Evolutionary conservation across 768 basidiomycete species (phyloP).

Genomic region (Clavaria fumosa): DNA sequence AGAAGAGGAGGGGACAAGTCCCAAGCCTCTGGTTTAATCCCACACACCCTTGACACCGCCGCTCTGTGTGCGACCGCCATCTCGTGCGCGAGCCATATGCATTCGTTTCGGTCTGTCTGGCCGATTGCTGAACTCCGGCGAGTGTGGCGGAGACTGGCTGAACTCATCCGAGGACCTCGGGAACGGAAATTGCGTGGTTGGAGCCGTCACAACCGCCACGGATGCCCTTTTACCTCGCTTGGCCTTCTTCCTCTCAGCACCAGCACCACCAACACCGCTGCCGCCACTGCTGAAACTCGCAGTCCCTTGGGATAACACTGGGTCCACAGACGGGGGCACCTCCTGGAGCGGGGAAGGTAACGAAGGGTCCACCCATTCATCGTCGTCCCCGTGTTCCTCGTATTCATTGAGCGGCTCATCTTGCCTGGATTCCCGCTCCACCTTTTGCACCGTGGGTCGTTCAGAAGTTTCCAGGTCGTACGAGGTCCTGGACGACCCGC

Average conservation of each 20-base stretch:
- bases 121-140: slow-evolving; percentile 13
- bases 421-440: slow-evolving; percentile 14
- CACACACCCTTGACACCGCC: slow-evolving; percentile 70
- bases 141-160: slow-evolving; percentile 6
- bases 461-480: slow-evolving; percentile 18
- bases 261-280: slow-evolving; percentile 1
- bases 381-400: slow-evolving; percentile 29
- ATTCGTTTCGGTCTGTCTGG: slow-evolving; percentile 29
- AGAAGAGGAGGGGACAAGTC: too few relatives aligned
- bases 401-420: slow-evolving; percentile 19
- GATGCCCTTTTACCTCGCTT: slow-evolving; percentile 28
- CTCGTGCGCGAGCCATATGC: slow-evolving; percentile 58
- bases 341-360: slow-evolving; percentile 18
- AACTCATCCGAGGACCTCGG: slow-evolving; percentile 24
- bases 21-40: too few relatives aligned
- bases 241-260: slow-evolving; percentile 18
- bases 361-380: slow-evolving; percentile 59
- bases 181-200: slow-evolving; percentile 38
- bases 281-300: neutral
- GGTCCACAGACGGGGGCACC: slow-evolving; percentile 8
- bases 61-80: slow-evolving; percentile 74
- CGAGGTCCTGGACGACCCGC: slow-evolving; percentile 29
- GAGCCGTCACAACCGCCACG: slow-evolving; percentile 26
- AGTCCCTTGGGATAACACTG: too few relatives aligned
- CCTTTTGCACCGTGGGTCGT: slow-evolving; percentile 5